Evolutionary conservation across 2,329 filamentous ascomycete species (phyloP).

Genomic region (Curvularia sp.): DNA sequence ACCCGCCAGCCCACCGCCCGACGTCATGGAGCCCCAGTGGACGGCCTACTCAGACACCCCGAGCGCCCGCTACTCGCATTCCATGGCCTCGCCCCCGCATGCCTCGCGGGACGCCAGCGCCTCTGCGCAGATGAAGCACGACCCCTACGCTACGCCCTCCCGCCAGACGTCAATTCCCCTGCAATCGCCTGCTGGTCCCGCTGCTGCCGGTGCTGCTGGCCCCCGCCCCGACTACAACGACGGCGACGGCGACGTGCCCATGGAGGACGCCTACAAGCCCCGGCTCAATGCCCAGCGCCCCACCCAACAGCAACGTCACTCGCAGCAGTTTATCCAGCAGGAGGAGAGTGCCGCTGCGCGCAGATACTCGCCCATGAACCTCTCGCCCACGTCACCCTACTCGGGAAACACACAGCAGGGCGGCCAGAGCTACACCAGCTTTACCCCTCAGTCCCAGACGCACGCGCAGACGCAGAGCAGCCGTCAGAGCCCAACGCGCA

Average conservation of each 20-base stretch:
- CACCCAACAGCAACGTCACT: constrained; percentile 77
- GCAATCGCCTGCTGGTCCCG: constrained; percentile 37
- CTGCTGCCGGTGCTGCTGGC: constrained; percentile 12
- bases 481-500: constrained; percentile 81
- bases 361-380: constrained; percentile 95
- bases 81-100: constrained; percentile 45
- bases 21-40: constrained; percentile 51
- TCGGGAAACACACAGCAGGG: constrained; percentile 65
- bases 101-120: constrained; percentile 40
- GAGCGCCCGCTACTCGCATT: constrained; percentile 47
- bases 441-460: constrained; percentile 50
- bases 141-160: constrained; percentile 46
- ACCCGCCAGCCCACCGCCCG: constrained; percentile 16
- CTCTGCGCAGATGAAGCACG: constrained; percentile 45
- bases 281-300: constrained; percentile 54
- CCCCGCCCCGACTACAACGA: constrained; percentile 51
- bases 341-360: constrained; percentile 85
- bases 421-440: constrained; percentile 51
- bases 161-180: constrained; percentile 49
- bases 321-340: constrained; percentile 72
- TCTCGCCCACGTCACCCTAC: constrained; percentile 83
- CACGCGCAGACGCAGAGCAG: constrained; percentile 52
- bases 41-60: constrained; percentile 46
- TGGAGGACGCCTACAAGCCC: constrained; percentile 19
- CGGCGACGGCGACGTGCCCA: constrained; percentile 42